A percentile compares a stretch with the other conserved stretches of the same genome.
phyloP scores from a whole-genome alignment of 2,329 filamentous ascomycete species.

The Tolypocladium amazonense region DNA sequence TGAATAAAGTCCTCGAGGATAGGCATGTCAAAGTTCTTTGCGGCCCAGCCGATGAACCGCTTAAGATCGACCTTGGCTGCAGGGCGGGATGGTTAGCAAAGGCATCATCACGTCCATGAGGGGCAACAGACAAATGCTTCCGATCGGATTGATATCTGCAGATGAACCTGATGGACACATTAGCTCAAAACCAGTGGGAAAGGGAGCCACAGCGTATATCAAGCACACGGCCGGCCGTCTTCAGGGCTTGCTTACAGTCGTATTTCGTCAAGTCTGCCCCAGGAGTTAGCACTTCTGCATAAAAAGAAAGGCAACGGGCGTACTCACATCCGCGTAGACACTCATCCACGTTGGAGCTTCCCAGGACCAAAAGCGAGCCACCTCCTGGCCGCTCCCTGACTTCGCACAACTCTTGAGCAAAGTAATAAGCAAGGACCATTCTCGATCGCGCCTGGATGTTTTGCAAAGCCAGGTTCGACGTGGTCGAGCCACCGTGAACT shows the following conservation, averaged over 20 bases:
- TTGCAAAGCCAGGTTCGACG: background rate
- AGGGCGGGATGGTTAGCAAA: too few relatives aligned
- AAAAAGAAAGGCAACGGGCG: background rate
- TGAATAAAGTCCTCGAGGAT: background rate
- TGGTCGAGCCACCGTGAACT: background rate
- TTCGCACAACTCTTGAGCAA: background rate
- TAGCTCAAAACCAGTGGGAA: background rate
- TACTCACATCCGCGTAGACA: background rate
- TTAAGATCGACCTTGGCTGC: background rate
- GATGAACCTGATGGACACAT: background rate
- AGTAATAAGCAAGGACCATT: background rate
- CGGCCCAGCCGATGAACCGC: background rate
- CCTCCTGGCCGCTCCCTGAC: background rate
- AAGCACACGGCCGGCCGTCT: background rate
- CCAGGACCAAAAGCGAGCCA: background rate
- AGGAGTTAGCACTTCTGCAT: background rate
- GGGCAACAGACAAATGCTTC: background rate
- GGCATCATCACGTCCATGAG: too few relatives aligned
- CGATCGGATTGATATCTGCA: background rate
- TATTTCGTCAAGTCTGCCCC: background rate
- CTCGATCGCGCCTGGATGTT: background rate
- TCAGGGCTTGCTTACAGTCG: background rate
- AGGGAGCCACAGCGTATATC: background rate
- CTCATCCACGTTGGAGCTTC: background rate
- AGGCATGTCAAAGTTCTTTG: background rate